Base-by-base conservation (phyloP, 2,329 filamentous ascomycete species). In the Aspergillus sp. region DNA sequence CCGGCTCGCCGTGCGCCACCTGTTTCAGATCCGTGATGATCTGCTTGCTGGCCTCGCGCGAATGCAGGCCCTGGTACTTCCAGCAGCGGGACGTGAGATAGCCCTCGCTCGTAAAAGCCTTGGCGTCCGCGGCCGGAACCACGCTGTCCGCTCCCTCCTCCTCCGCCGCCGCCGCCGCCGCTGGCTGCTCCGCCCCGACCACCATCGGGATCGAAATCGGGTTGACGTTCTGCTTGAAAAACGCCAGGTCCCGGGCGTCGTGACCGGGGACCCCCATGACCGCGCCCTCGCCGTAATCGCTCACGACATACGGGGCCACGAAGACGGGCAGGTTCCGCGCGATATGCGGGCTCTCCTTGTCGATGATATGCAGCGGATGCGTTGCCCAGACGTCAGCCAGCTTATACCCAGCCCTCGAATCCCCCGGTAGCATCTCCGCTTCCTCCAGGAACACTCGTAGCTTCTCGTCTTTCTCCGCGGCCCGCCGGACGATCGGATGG, bases 251-350 rank as follows among this genome's bases (percentile, higher is more conserved):
- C 44, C 88, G 78, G 4, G 75, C 62, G 64, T 95, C 89, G 60
- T 95, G 89, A 2, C 83, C 89, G 0, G 89, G 89, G 5, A 94
- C 89, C 39, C 89, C 89, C 88, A 95, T 94, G 2, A 94, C 85
- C 7, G 88, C 88, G 1, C 88, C 88, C 54, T 89, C 85, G 10
- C 88, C 88, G 56, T 94, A 93, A 59, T 89, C 86, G 28, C 84
- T 85, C 4, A 94, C 73, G 7, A 94, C 89, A 60, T 94, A 94
- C 0, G 88, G 83, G 7, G 89, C 87, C 26, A 87, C 85, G 58
- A 85, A 94, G 4, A 94, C 75, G 1, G 88, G 88, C 4, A 94
- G 57, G 5, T 77, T 48, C 30, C 62, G 59, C n/a, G 58, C 51
- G 10, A 69, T 47, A 42, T 67, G 55, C 8, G 56, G 50, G n/a